Percentiles rank a stretch among this genome's conserved stretches.
These are phyloP conservation scores for Dendrobium chrysotoxum DNA, from an alignment of 106 monocot species.

Conservation along the genomic window DNA sequence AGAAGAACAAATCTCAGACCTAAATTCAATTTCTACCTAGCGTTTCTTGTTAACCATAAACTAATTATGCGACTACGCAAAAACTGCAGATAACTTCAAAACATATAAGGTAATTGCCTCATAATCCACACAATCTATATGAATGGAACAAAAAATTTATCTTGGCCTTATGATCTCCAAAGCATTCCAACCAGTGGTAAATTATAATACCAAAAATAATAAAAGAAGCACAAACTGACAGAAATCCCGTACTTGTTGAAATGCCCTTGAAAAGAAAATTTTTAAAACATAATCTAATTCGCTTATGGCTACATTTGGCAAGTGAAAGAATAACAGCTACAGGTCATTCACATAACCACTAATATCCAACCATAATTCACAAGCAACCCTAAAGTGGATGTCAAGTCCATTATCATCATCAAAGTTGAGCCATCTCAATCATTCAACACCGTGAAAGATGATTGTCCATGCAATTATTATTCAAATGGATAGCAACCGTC, in stretches of 20 bases:
- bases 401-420: background rate
- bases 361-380: background rate
- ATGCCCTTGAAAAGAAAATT: background rate
- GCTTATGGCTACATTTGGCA: background rate
- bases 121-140: background rate
- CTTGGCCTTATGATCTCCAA: background rate
- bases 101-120: background rate
- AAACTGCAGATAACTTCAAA: too few relatives aligned
- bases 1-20: background rate
- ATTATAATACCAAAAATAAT: background rate
- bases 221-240: background rate
- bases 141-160: background rate
- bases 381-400: background rate
- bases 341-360: background rate
- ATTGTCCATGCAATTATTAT: background rate
- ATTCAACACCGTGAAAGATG: background rate
- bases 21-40: background rate
- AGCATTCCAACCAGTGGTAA: background rate
- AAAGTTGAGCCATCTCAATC: background rate
- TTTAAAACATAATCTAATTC: background rate
- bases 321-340: background rate
- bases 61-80: background rate
- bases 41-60: background rate
- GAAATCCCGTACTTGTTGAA: background rate
- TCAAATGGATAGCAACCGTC: background rate